Conservation (phyloP, 768 basidiomycete genomes). For the Filobasidium wieringae region DNA sequence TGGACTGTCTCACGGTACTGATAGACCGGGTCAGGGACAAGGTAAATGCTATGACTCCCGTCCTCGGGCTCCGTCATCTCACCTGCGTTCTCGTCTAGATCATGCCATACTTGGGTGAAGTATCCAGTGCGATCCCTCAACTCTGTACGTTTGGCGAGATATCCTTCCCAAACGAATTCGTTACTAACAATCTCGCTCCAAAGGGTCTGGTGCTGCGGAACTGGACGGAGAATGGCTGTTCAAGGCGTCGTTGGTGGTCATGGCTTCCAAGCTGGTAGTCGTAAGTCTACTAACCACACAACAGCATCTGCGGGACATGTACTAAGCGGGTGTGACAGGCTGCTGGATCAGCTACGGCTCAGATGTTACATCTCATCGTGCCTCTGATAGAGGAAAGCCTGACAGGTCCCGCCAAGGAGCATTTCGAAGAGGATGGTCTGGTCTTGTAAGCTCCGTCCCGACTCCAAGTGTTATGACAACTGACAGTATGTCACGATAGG, state of each 20-base stretch:
- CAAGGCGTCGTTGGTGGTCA: slow-evolving; percentile 34
- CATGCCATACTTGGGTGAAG: slow-evolving; percentile 24
- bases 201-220: slow-evolving; percentile 29
- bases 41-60: slow-evolving; percentile 18
- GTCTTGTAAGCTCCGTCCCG: slow-evolving; percentile 19
- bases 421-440: slow-evolving; percentile 37
- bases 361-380: slow-evolving; percentile 31
- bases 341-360: neutral
- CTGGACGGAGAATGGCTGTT: slow-evolving; percentile 39
- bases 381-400: slow-evolving; percentile 37
- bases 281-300: slow-evolving; percentile 3
- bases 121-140: slow-evolving; percentile 31
- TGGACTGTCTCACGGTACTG: slow-evolving; percentile 31
- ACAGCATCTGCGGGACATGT: neutral
- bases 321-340: neutral
- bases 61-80: too few species aligned
- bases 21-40: slow-evolving; percentile 31
- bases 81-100: slow-evolving; percentile 18
- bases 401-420: slow-evolving; percentile 32
- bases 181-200: neutral
- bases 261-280: slow-evolving; percentile 31
- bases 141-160: slow-evolving; percentile 21
- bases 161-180: neutral
- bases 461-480: neutral
- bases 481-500: slow-evolving; percentile 10